These are phyloP conservation scores for Neoboletus brunneissimus DNA, from an alignment of 768 basidiomycete species.

Conservation along the genomic window DNA sequence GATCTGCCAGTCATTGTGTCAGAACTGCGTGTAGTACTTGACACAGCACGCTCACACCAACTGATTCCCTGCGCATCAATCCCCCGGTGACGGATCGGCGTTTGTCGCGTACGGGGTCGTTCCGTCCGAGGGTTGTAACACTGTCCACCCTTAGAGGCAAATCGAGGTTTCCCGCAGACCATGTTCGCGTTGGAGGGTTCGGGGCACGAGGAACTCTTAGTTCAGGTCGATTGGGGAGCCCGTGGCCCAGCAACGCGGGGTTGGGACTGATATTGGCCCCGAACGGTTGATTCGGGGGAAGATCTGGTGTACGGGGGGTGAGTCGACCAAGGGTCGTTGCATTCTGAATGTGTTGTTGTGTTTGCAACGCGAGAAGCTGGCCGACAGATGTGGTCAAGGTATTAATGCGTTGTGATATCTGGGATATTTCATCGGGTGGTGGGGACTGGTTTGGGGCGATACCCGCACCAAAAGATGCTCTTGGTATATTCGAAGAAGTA, in stretches of 20 bases:
- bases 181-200: conserved; percentile 73
- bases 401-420: conserved; percentile 75
- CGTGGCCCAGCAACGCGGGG: conserved; percentile 51
- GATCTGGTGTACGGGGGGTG: conserved; percentile 38
- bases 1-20: conserved; percentile 38
- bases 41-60: conserved; percentile 50
- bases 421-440: conserved; percentile 66
- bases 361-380: conserved; percentile 77
- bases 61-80: conserved; percentile 70
- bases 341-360: conserved; percentile 62
- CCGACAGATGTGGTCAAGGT: conserved; percentile 82
- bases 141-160: conserved; percentile 58
- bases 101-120: conserved; percentile 54
- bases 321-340: conserved; percentile 34
- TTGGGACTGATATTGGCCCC: conserved; percentile 38
- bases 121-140: conserved; percentile 36
- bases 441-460: conserved; percentile 71
- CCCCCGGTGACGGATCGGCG: conserved; percentile 67
- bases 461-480: conserved; percentile 62
- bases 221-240: conserved; percentile 64
- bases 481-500: conserved; percentile 42
- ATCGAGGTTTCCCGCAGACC: conserved; percentile 81
- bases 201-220: conserved; percentile 60
- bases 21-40: conserved; percentile 8
- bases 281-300: conserved; percentile 43